Evolutionary conservation across 2,329 filamentous ascomycete genomes (phyloP), one percentile per base, ranked within the genome.

Genomic region (Cladosporium colombiae): DNA sequence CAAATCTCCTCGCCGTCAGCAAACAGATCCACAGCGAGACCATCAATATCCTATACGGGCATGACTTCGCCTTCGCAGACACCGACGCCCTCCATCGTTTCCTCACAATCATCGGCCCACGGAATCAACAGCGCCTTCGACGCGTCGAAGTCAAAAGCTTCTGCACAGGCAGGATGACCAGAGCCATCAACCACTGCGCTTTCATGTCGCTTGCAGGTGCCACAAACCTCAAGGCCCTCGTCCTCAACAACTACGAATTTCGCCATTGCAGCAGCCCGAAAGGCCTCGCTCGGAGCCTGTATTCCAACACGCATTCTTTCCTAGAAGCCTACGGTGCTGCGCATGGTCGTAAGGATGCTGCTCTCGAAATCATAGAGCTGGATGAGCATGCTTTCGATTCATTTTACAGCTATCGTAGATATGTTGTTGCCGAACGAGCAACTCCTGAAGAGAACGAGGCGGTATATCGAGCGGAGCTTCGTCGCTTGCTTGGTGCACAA

Each of bases 11-110:
- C 4, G 73, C 70, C 7, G 69, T 71, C 55, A 72, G 65, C 58
- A 61, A 65, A 60, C 73, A 74, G 55, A 72, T 76, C 33, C 67
- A 71, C 25, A 59, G 56, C 23, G 73, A 76, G 49, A 71, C 68
- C 7, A 66, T 69, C 64, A 68, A 64, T 44, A 66, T 70, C n/a
- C 67, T 76, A 2, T 75, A 76, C 68, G 49, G 35, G 18, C 68
- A 71, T 23, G 70, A 71, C 52, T 37, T 52, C 5, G 65, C 74
- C 35, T 29, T 74, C 18, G 64, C 67, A 21, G 71, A 75, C 55
- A 72, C 68, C 7, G 67, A 67, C n/a, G 66, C 73, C 8, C 65
- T 75, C 14, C 69, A 70, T 50, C 53, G 53, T 13, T 76, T 75
- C 66, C 65, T 76, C 29, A 69, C 69, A 5, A 56, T 57, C 44